These are phyloP conservation scores for Arachnomyces sp. DNA, from an alignment of 2,329 filamentous ascomycete species.

Conservation along the genomic window DNA sequence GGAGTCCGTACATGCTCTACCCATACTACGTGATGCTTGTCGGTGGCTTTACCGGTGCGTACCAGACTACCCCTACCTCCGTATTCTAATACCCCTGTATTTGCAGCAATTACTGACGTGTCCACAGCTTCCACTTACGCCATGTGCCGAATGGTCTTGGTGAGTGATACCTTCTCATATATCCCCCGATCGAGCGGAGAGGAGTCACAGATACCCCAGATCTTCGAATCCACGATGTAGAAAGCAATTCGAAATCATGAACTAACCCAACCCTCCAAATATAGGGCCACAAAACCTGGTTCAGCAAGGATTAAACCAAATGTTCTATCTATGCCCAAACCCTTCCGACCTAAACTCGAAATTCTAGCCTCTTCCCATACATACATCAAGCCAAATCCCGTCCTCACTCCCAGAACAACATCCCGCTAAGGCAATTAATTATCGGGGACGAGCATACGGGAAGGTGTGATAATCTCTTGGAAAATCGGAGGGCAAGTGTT, in stretches of 20 bases:
- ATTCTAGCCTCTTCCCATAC: too few species aligned
- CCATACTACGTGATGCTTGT: conserved; percentile 50
- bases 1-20: conserved; percentile 51
- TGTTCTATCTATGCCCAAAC: conserved; percentile 3
- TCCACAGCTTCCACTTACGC: conserved; percentile 31
- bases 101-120: conserved; percentile 10
- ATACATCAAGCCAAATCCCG: too few species aligned
- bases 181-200: conserved; percentile 14
- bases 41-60: conserved; percentile 42
- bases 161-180: conserved; percentile 19
- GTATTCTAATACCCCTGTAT: conserved; percentile 5
- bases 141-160: conserved; percentile 37
- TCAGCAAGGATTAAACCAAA: conserved; percentile 27
- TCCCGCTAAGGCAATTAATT: too few species aligned
- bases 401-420: too few species aligned
- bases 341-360: too few species aligned
- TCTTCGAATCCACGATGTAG: too few species aligned
- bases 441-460: too few species aligned
- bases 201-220: neutral
- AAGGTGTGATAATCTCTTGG: too few species aligned
- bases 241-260: too few species aligned
- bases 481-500: too few species aligned
- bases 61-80: conserved; percentile 1
- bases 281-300: conserved; percentile 59
- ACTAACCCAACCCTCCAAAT: conserved; percentile 15